phyloP scores from a whole-genome alignment of 352 stramenopile species.

The Blastocystis sp. region DNA sequence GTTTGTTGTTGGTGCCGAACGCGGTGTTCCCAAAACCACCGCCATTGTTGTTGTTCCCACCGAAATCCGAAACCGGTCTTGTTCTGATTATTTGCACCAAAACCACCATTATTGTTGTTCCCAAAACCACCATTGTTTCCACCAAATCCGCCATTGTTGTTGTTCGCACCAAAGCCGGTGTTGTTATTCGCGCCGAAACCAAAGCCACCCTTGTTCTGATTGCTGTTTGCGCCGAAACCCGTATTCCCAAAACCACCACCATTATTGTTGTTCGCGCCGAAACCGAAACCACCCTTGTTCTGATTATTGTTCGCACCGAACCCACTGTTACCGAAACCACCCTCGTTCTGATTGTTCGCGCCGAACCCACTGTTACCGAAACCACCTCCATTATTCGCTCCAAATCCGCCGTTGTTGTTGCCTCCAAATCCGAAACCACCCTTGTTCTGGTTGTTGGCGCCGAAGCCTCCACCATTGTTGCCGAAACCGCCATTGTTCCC shows the following conservation, averaged over 20 bases:
- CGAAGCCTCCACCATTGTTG: too few relatives aligned
- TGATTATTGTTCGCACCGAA: not conserved
- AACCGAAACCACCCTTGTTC: too few relatives aligned
- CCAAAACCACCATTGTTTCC: too few relatives aligned
- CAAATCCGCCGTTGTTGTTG: slow-evolving; percentile 38
- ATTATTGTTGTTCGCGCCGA: too few relatives aligned
- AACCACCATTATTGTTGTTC: too few relatives aligned
- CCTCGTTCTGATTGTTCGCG: not conserved
- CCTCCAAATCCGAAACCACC: not conserved
- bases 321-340: not conserved
- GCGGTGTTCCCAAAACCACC: not conserved
- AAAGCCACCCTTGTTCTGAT: not conserved
- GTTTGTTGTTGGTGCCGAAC: slow-evolving; percentile 22
- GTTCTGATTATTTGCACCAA: too few relatives aligned
- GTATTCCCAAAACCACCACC: too few relatives aligned
- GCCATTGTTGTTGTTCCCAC: too few relatives aligned
- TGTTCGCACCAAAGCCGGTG: not conserved
- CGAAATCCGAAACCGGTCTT: too few relatives aligned
- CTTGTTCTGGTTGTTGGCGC: not conserved
- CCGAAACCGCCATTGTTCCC: too few relatives aligned
- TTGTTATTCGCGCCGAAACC: not conserved
- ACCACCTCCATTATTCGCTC: not conserved
- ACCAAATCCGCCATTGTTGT: too few relatives aligned
- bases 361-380: not conserved
- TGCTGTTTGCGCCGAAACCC: too few relatives aligned